Evolutionary conservation across 1,139 yeast genomes (phyloP).

Genomic region (Scheffersomyces titani): DNA sequence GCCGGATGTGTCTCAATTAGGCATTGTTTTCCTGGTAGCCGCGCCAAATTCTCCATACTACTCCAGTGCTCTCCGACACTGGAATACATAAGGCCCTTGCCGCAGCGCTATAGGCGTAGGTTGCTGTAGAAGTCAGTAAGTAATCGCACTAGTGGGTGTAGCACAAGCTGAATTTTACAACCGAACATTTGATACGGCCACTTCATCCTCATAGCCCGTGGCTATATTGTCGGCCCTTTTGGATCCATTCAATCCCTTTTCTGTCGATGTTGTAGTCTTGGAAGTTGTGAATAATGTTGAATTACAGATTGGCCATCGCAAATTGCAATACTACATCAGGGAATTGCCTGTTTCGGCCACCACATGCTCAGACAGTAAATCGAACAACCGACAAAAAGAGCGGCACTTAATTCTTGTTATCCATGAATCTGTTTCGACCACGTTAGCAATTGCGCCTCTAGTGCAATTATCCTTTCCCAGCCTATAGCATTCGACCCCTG

Average conservation of each 20-base stretch:
- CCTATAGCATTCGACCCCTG: background rate
- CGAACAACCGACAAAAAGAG: background rate
- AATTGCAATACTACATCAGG: background rate
- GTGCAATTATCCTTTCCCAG: background rate
- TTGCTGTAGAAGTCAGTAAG: background rate
- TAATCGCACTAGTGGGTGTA: background rate
- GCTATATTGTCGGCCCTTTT: background rate
- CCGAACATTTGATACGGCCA: background rate
- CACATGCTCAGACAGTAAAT: background rate
- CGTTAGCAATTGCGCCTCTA: background rate
- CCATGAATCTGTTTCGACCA: background rate
- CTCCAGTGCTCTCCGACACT: background rate
- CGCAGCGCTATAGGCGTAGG: background rate
- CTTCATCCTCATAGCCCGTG: background rate
- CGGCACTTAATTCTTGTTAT: background rate
- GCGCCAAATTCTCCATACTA: background rate
- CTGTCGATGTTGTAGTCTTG: background rate
- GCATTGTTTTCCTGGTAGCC: background rate
- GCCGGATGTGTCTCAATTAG: background rate
- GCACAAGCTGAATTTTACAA: background rate
- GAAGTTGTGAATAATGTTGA: background rate
- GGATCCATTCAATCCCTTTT: background rate
- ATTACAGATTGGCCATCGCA: background rate
- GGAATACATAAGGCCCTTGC: background rate
- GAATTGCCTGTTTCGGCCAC: background rate